A percentile compares a stretch with the other conserved stretches of the same genome.
Conservation (phyloP, 176 grass and related monocot species). For the Oryza nivara region DNA sequence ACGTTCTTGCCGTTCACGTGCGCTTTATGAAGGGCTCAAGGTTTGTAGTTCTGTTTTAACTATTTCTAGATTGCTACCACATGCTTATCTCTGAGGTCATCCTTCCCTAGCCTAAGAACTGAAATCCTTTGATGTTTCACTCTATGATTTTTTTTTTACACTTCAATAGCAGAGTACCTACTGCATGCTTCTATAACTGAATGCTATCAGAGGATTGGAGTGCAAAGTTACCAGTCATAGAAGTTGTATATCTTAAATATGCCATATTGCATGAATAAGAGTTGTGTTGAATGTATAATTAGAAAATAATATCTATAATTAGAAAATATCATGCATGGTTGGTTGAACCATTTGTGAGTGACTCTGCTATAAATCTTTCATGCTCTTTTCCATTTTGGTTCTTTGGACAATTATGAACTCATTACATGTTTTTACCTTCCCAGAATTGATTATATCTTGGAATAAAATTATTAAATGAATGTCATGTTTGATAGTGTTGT, state of each 20-base stretch:
- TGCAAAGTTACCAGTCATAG: neutral
- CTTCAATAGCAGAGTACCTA: neutral
- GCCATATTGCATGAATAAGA: neutral
- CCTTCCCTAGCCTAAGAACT: slow-evolving; percentile 20
- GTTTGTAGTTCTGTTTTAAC: slow-evolving; percentile 51
- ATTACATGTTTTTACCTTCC: slow-evolving; percentile 24
- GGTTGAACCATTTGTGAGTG: neutral
- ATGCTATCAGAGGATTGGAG: slow-evolving; percentile 6
- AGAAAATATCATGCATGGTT: slow-evolving; percentile 9
- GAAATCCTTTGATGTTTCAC: slow-evolving; percentile 28
- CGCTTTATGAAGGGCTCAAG: slow-evolving; percentile 99
- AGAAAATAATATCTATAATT: slow-evolving; percentile 10
- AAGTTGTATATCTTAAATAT: slow-evolving; percentile 11
- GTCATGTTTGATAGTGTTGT: neutral
- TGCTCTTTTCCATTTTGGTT: neutral
- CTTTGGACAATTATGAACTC: slow-evolving; percentile 11
- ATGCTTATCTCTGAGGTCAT: slow-evolving; percentile 3
- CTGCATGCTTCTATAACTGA: neutral
- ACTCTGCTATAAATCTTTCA: neutral
- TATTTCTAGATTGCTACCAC: slow-evolving; percentile 22
- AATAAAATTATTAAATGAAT: neutral
- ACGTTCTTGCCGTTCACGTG: slow-evolving; percentile 94
- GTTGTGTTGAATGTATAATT: neutral
- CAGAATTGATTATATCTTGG: neutral
- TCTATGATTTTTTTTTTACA: neutral